These are phyloP conservation scores for Mortierella alpina DNA, from an alignment of 192 early-diverging fungal species.

Conservation along the genomic window DNA sequence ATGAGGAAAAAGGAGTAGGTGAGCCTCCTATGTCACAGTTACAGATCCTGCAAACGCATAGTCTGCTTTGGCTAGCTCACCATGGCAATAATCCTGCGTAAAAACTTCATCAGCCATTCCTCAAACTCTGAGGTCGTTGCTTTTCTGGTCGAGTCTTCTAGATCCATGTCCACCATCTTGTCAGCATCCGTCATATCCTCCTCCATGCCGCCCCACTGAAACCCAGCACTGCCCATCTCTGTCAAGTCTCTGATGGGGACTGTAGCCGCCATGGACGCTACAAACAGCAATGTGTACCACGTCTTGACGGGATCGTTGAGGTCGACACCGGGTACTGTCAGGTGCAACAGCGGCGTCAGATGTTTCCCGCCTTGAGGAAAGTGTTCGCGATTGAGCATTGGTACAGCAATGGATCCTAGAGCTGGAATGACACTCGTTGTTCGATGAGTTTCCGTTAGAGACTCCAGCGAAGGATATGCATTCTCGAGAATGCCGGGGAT, in stretches of 20 bases:
- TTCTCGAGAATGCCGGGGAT: constrained; percentile 86
- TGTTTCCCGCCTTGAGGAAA: constrained; percentile 90
- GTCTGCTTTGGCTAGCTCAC: constrained; percentile 57
- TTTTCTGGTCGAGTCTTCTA: constrained; percentile 76
- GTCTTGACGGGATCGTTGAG: constrained; percentile 93
- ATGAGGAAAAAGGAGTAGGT: not conserved
- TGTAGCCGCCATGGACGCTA: constrained; percentile 69
- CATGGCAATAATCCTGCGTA: constrained; percentile 81
- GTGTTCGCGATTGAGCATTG: constrained; percentile 77
- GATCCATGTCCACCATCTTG: constrained; percentile 63
- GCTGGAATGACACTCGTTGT: constrained; percentile 85
- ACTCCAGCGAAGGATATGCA: constrained; percentile 89
- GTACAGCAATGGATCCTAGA: constrained; percentile 74
- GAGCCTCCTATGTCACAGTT: not conserved
- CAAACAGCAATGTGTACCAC: constrained; percentile 74
- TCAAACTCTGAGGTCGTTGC: constrained; percentile 87
- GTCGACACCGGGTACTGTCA: constrained; percentile 91
- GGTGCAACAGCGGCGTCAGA: constrained; percentile 78
- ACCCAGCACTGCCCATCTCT: constrained; percentile 45
- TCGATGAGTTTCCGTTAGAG: constrained; percentile 88
- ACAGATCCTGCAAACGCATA: not conserved
- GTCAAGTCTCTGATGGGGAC: constrained; percentile 78
- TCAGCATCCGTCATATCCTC: constrained; percentile 57
- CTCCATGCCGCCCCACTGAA: constrained; percentile 56
- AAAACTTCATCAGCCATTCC: constrained; percentile 86